phyloP scores from a whole-genome alignment of 1,139 yeast genomes.

The Geotrichum restrictum region DNA sequence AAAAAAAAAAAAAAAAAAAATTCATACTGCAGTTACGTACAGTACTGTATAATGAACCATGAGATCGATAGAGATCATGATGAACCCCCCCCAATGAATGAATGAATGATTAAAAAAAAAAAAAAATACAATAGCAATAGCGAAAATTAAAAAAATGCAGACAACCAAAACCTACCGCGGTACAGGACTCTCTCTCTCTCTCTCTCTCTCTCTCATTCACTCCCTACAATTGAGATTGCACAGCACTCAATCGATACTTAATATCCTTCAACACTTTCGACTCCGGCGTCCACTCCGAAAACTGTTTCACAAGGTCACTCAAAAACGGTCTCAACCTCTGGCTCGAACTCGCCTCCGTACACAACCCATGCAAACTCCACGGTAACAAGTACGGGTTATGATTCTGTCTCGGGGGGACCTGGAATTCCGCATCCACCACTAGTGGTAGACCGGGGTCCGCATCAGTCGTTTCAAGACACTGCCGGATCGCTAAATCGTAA shows the following conservation, averaged over 20 bases:
- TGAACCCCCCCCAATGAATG: too few relatives aligned
- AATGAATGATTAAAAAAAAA: slow-evolving; percentile 1
- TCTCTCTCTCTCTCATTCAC: background rate
- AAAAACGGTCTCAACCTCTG: slow-evolving; percentile 50
- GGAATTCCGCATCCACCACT: slow-evolving; percentile 28
- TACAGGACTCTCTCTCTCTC: too few relatives aligned
- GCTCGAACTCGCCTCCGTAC: slow-evolving; percentile 48
- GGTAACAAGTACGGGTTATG: slow-evolving; percentile 82
- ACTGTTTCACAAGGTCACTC: slow-evolving; percentile 58
- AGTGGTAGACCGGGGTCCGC: slow-evolving; percentile 35
- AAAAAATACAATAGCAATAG: background rate
- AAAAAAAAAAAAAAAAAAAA: too few relatives aligned
- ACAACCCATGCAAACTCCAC: slow-evolving; percentile 84
- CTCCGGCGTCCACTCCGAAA: slow-evolving; percentile 82
- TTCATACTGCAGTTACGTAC: too few relatives aligned
- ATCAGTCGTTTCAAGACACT: slow-evolving; percentile 71
- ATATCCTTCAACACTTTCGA: slow-evolving; percentile 75
- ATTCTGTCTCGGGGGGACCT: slow-evolving; percentile 42
- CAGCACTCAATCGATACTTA: slow-evolving; percentile 76
- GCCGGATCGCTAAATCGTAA: slow-evolving; percentile 72
- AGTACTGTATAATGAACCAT: too few relatives aligned
- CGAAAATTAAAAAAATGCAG: too few relatives aligned
- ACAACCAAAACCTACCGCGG: too few relatives aligned
- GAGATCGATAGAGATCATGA: too few relatives aligned
- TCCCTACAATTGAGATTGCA: slow-evolving; percentile 28